Evolutionary conservation across 169 alveolate species (phyloP).

Genomic region (Plasmodium sp.): DNA sequence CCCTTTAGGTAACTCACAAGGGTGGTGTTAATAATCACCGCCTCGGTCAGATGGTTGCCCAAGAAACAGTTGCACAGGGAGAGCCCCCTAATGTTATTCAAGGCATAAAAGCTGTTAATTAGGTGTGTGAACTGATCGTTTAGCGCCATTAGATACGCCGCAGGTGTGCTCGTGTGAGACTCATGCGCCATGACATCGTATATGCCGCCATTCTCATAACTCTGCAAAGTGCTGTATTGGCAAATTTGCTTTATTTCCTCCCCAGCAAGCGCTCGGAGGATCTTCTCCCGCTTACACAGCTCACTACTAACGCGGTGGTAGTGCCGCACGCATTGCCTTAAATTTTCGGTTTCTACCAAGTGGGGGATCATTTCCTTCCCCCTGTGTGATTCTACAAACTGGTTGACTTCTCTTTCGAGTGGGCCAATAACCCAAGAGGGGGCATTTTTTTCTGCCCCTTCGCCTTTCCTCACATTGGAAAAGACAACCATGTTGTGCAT

Average conservation of each 20-base stretch:
- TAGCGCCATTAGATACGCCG: not conserved
- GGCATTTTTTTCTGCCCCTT: not conserved
- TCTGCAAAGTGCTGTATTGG: not conserved
- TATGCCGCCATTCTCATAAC: not conserved
- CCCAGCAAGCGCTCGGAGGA: not conserved
- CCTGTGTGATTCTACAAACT: conserved; percentile 25
- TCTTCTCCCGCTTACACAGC: not conserved
- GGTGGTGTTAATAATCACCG: not conserved
- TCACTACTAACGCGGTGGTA: not conserved
- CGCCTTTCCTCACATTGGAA: not conserved
- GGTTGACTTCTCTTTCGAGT: conserved; percentile 18
- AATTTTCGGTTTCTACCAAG: not conserved
- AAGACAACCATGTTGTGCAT: not conserved
- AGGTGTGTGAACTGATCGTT: conserved; percentile 1
- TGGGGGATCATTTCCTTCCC: conserved; percentile 14
- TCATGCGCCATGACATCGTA: not conserved
- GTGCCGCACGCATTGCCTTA: not conserved
- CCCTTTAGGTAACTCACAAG: conserved; percentile 32
- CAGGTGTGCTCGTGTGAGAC: not conserved
- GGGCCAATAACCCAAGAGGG: not conserved
- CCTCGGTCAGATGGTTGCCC: conserved; percentile 14
- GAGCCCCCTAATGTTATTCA: not conserved
- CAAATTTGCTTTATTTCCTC: not conserved
- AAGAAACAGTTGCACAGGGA: not conserved
- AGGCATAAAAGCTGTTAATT: conserved; percentile 25